Percentiles rank a stretch among this genome's conserved stretches.
These are phyloP conservation scores for Debaryomyces castellii DNA, from an alignment of 805 yeast genomes.

Conservation along the genomic window DNA sequence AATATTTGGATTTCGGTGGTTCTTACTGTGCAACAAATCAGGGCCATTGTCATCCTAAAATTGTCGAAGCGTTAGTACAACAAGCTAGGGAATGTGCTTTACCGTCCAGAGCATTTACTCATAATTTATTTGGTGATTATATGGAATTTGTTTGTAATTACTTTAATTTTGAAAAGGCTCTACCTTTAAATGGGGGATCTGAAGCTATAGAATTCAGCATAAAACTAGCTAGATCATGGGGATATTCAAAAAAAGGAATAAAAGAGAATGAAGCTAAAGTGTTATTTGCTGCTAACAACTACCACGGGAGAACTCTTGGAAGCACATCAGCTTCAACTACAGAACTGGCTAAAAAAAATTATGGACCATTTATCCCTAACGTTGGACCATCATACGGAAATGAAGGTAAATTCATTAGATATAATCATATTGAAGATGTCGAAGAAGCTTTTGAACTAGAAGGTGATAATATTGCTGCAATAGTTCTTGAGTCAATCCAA, in stretches of 20 bases:
- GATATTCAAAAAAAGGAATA: neutral
- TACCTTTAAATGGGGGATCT: conserved; percentile 1
- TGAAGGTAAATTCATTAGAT: neutral
- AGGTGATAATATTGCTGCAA: conserved; percentile 2
- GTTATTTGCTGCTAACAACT: conserved; percentile 1
- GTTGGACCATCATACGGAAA: conserved; percentile 1
- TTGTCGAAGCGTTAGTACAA: conserved; percentile 8
- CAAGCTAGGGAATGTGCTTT: conserved; percentile 1
- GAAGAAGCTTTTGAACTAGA: conserved; percentile 1
- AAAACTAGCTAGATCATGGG: neutral
- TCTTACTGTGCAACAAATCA: conserved; percentile 25
- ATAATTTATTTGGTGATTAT: conserved; percentile 1
- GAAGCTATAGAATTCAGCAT: conserved; percentile 4
- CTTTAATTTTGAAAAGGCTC: conserved; percentile 3
- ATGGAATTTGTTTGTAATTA: conserved; percentile 2
- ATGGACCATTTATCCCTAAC: conserved; percentile 2
- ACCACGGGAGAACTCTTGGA: conserved; percentile 4
- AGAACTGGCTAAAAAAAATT: neutral
- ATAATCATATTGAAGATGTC: conserved; percentile 3
- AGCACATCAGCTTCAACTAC: conserved; percentile 1
- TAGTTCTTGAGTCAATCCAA: conserved; percentile 4
- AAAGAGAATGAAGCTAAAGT: conserved; percentile 1
- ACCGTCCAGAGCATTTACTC: conserved; percentile 3
- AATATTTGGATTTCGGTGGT: conserved; percentile 21
- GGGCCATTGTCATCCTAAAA: conserved; percentile 25